phyloP scores from a whole-genome alignment of 2,329 filamentous ascomycete genomes.

The Cryphonectria carpinicola region DNA sequence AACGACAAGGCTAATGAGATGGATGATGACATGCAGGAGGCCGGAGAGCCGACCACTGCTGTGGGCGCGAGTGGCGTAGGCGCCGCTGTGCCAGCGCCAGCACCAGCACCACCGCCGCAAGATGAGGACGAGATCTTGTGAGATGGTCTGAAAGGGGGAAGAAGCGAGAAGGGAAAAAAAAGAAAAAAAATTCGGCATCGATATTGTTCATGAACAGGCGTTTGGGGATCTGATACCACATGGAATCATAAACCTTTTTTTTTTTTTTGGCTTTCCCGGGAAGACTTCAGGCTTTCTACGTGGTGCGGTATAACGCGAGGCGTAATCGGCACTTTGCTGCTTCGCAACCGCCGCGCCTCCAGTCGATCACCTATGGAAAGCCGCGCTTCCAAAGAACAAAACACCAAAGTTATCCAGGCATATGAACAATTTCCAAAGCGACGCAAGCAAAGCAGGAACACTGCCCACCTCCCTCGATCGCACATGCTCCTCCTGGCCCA shows the following conservation, averaged over 20 bases:
- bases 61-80: not conserved
- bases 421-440: not conserved
- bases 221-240: slow-evolving; percentile 27
- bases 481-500: not conserved
- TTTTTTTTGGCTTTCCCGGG: slow-evolving; percentile 6
- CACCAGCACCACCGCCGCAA: slow-evolving; percentile 8
- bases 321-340: not conserved
- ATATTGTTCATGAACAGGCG: slow-evolving; percentile 24
- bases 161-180: not conserved
- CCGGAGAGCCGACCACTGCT: not conserved
- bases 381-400: not conserved
- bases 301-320: too few species aligned
- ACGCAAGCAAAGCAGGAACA: not conserved
- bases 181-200: slow-evolving; percentile 14
- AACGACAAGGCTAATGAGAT: slow-evolving; percentile 29
- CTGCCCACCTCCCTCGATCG: not conserved
- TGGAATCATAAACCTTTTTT: slow-evolving; percentile 17
- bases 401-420: not conserved
- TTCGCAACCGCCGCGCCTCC: not conserved
- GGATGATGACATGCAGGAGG: slow-evolving; percentile 24
- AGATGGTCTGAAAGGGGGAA: not conserved
- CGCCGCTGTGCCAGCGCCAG: not conserved
- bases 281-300: too few species aligned
- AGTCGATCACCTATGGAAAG: not conserved
- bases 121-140: slow-evolving; percentile 27